These are phyloP conservation scores for Trichomonas tenax DNA, from an alignment of 208 protist genomes.

Conservation along the genomic window DNA sequence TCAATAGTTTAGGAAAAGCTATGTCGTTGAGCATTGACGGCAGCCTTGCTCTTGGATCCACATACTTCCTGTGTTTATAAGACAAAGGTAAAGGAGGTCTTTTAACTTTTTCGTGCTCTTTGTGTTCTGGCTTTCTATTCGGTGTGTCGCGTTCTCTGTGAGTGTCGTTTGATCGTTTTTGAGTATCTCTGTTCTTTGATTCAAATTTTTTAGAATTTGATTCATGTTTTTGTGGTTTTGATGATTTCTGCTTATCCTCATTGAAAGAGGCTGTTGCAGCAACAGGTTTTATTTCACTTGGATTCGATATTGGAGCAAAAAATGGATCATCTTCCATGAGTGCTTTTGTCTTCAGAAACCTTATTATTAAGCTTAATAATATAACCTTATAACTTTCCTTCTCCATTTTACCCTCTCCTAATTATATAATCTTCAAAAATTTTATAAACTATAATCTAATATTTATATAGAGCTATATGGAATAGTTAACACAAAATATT, in stretches of 20 bases:
- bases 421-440: too few species aligned
- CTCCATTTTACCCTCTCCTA: too few species aligned
- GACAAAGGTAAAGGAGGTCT: background rate
- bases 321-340: background rate
- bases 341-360: too few species aligned
- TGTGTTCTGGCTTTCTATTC: background rate
- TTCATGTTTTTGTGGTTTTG: background rate
- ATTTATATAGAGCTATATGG: too few species aligned
- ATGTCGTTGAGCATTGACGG: slow-evolving; percentile 11
- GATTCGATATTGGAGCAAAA: background rate
- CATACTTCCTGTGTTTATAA: background rate
- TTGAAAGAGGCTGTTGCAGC: background rate
- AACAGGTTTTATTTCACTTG: background rate
- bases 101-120: background rate
- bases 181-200: too few species aligned
- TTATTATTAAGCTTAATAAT: too few species aligned
- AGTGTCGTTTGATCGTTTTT: background rate
- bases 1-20: background rate
- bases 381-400: too few species aligned
- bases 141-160: background rate
- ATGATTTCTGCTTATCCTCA: background rate
- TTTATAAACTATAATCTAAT: too few species aligned
- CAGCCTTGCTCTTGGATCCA: background rate
- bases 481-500: too few species aligned
- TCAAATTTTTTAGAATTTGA: background rate